phyloP scores from a whole-genome alignment of 257 asterid genomes.

The Craterostigma plantagineum region DNA sequence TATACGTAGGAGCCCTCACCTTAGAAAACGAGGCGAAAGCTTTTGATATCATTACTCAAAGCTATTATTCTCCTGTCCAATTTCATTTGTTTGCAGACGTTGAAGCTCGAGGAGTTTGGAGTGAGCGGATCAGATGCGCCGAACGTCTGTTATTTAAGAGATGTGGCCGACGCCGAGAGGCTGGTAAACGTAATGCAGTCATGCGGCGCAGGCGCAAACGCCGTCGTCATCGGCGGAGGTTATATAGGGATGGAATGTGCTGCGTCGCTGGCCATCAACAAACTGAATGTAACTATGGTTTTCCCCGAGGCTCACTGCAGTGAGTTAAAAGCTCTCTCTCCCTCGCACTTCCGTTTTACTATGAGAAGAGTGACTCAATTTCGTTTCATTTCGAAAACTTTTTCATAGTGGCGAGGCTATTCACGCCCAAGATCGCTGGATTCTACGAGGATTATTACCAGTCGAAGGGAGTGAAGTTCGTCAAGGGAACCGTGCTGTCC shows the following conservation, averaged over 20 bases:
- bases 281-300: slow-evolving; percentile 56
- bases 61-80: no score
- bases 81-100: slow-evolving; percentile 30
- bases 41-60: no score
- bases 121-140: slow-evolving; percentile 53
- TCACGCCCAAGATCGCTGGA: slow-evolving; percentile 67
- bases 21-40: no score
- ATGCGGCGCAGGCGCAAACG: slow-evolving; percentile 39
- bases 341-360: no score
- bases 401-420: slow-evolving; percentile 82
- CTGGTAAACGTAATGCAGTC: slow-evolving; percentile 43
- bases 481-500: slow-evolving; percentile 79
- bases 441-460: slow-evolving; percentile 80
- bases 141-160: slow-evolving; percentile 54
- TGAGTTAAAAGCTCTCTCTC: slow-evolving; percentile 14
- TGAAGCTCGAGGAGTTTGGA: slow-evolving; percentile 81
- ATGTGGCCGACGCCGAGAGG: slow-evolving; percentile 56
- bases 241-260: slow-evolving; percentile 81
- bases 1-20: no score
- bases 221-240: slow-evolving; percentile 74
- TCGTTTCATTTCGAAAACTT: neutral
- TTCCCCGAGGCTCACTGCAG: slow-evolving; percentile 75
- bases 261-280: slow-evolving; percentile 59
- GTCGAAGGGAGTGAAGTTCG: slow-evolving; percentile 83
- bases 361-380: no score